Conservation (phyloP, 1,139 yeast species). For the Candida tunisiensis region DNA sequence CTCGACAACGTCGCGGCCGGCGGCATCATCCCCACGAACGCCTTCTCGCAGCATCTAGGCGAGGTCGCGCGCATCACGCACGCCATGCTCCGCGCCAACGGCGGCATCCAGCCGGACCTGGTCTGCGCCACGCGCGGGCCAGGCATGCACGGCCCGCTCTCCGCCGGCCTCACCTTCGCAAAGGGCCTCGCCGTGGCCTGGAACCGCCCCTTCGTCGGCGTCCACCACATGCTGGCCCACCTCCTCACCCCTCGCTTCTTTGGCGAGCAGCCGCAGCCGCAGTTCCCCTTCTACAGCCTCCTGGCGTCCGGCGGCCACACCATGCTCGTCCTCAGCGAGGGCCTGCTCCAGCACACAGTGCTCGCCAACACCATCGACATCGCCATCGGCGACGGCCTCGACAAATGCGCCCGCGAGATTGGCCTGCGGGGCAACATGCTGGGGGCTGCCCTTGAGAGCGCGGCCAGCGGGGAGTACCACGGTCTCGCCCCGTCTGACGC, state of each 20-base stretch:
- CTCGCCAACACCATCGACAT: constrained; percentile 67
- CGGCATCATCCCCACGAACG: constrained; percentile 81
- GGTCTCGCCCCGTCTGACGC: constrained; percentile 11
- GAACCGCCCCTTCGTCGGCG: constrained; percentile 67
- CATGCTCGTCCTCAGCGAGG: constrained; percentile 53
- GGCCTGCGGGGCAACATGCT: constrained; percentile 73
- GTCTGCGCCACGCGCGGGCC: constrained; percentile 93
- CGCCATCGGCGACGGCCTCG: constrained; percentile 88
- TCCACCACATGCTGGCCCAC: constrained; percentile 95
- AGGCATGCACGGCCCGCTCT: constrained; percentile 84
- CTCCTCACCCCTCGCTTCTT: constrained; percentile 46
- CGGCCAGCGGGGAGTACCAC: constrained; percentile 22
- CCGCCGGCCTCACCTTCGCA: constrained; percentile 71
- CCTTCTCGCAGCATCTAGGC: constrained; percentile 61
- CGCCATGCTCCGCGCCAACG: constrained; percentile 18
- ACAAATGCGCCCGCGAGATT: constrained; percentile 77
- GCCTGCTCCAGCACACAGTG: constrained; percentile 50
- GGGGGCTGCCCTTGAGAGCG: constrained; percentile 64
- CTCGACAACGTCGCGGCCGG: constrained; percentile 52
- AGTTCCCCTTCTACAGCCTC: constrained; percentile 65
- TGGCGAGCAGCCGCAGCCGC: constrained; percentile 28
- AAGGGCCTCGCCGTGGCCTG: constrained; percentile 74
- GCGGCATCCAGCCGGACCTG: constrained; percentile 40
- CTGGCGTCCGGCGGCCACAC: constrained; percentile 95
- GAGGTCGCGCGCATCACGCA: constrained; percentile 31